Evolutionary conservation across 2,329 filamentous ascomycete species (phyloP).

Genomic region (Graphiopsis chlorocephala): DNA sequence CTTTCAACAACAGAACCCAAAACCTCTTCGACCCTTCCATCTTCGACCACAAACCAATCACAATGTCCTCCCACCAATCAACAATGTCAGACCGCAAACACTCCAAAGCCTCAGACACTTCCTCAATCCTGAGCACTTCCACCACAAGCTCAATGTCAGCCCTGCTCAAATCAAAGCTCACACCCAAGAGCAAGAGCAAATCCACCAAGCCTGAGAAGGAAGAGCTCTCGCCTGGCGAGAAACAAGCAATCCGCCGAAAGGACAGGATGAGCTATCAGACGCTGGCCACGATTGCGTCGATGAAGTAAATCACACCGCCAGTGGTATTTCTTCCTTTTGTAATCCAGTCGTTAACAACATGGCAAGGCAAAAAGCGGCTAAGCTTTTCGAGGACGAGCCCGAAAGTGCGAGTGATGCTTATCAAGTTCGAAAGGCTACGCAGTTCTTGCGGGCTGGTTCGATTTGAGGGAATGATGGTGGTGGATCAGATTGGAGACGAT

Average conservation of each 20-base stretch:
- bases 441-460: neutral
- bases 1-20: neutral
- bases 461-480: neutral
- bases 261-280: slow-evolving; percentile 5
- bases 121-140: slow-evolving; percentile 14
- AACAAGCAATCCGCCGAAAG: slow-evolving; percentile 11
- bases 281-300: slow-evolving; percentile 2
- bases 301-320: neutral
- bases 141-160: slow-evolving; percentile 17
- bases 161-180: slow-evolving; percentile 16
- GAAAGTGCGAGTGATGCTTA: neutral
- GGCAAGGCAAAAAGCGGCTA: slow-evolving; percentile 1
- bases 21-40: neutral
- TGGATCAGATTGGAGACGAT: neutral
- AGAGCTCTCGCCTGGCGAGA: slow-evolving; percentile 14
- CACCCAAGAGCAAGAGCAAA: neutral
- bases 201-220: neutral
- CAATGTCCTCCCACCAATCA: slow-evolving; percentile 9
- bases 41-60: neutral
- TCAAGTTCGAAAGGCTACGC: neutral
- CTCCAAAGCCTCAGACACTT: neutral
- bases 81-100: neutral
- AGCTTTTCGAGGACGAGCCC: neutral
- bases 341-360: neutral
- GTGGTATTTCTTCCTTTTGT: neutral